phyloP scores from a whole-genome alignment of 495 filamentous ascomycete genomes.

The Neurospora tetraspora region DNA sequence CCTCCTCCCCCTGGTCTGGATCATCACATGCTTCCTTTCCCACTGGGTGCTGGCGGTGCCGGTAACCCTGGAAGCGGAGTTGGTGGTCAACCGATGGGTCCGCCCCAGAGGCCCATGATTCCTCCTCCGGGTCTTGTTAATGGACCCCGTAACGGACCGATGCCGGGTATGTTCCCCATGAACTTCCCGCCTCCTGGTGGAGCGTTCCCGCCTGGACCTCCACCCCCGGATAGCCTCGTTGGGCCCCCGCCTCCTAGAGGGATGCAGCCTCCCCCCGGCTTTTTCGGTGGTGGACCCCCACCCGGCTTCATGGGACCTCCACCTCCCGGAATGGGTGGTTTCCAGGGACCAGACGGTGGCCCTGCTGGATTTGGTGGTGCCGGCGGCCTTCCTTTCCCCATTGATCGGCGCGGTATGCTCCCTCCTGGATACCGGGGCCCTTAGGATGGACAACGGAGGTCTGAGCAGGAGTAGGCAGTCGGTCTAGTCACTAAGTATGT shows the following conservation, averaged over 20 bases:
- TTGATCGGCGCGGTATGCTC: conserved; percentile 11
- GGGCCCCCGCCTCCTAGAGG: conserved; percentile 25
- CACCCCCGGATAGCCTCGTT: conserved; percentile 33
- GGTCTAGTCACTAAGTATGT: neutral
- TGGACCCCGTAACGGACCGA: conserved; percentile 30
- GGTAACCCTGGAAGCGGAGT: conserved; percentile 1
- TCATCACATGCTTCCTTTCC: conserved; percentile 38
- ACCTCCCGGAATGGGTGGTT: conserved; percentile 37
- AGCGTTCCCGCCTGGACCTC: conserved; percentile 26
- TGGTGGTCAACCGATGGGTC: conserved; percentile 25
- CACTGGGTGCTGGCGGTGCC: conserved; percentile 21
- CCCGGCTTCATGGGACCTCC: conserved; percentile 28
- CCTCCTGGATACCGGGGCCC: conserved; percentile 6
- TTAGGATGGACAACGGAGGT: neutral
- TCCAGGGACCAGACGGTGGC: conserved; percentile 35
- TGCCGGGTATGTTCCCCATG: conserved; percentile 37
- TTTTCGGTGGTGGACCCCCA: conserved; percentile 33
- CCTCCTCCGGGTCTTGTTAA: conserved; percentile 42
- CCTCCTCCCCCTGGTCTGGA: conserved; percentile 42
- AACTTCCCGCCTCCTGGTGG: conserved; percentile 33
- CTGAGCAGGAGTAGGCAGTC: neutral
- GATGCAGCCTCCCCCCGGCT: conserved; percentile 41
- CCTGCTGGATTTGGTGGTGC: conserved; percentile 7
- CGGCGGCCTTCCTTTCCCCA: conserved; percentile 1
- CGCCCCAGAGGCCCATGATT: conserved; percentile 36